Base-by-base conservation (phyloP, 768 basidiomycete species). In the Amanita phalloides region DNA sequence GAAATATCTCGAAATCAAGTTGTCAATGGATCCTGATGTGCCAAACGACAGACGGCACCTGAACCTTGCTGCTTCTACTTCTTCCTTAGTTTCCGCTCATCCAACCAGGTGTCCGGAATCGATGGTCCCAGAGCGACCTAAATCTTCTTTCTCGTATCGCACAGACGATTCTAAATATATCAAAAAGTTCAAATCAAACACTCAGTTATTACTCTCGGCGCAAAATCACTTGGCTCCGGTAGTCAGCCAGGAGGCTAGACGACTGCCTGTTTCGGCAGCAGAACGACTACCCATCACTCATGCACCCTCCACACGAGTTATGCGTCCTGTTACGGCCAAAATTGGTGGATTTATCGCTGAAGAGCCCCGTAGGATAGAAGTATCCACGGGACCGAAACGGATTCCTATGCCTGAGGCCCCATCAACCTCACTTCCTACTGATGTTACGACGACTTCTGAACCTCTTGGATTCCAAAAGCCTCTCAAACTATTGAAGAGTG, bases 1-100 rank as follows among this genome's bases (percentile, higher is more conserved):
- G 58, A 89, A 86, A 65, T 88, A 88, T 60, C 75, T 91, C 3
- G 81, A 82, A 53, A 74, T 78, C 51, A 61, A 44, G 33, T 51
- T 26, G 30, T 49, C 17, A 56, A 55, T 30, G 37, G 44, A 28
- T 25, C 23, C 20, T 20, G 42, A 23, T 7, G 20, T 44, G 26
- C 49, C 42, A 55, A 39, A 21, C 28, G 39, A 33, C 32, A 43
- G 20, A 3, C 41, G 33, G 33, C 33, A 11, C 33, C 33, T 13
- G 20, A 42, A 30, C 13, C 38, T 50, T 20, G 41, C 49, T 32
- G 39, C 38, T 25, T 50, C 49, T 3, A 50, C 49, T 25, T 49
- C 48, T 11, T 50, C 46, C 8, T 30, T 45, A 26, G 20, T 26
- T 13, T 37, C 49, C 11, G 28, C n/a, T 36, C 46, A 21, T 20